Evolutionary conservation across 345 rosid species (phyloP).

Genomic region (Brassica cretica): DNA sequence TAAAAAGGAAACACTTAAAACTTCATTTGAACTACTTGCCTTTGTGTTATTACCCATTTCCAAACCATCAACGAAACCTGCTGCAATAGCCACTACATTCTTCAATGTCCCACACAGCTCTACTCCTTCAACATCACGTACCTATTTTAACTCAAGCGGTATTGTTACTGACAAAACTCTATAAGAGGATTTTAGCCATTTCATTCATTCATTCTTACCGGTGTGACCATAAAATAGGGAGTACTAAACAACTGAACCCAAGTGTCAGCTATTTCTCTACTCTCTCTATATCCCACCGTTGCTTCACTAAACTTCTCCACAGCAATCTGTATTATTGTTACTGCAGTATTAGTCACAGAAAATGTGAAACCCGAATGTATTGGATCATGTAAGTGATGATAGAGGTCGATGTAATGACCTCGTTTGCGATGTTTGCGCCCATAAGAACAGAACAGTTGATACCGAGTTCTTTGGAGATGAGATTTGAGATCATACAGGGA

Average conservation of each 20-base stretch:
- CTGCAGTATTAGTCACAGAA: not conserved
- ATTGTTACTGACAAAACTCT: conserved; percentile 11
- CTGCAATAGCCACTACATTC: conserved; percentile 92
- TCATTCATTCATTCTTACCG: conserved; percentile 50
- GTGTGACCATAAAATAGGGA: conserved; percentile 78
- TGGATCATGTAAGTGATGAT: not conserved
- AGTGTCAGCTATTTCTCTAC: conserved; percentile 64
- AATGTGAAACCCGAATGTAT: not conserved
- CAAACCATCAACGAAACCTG: conserved; percentile 94
- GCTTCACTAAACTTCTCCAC: conserved; percentile 93
- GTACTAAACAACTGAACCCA: conserved; percentile 91
- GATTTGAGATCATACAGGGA: conserved; percentile 86
- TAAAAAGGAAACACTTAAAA: not conserved
- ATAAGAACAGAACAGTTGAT: conserved; percentile 81
- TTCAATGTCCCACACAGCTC: conserved; percentile 95
- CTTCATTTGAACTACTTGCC: conserved; percentile 39
- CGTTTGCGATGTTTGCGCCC: conserved; percentile 97
- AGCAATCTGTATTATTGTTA: conserved; percentile 59
- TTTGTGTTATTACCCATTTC: conserved; percentile 97
- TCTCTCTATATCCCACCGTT: conserved; percentile 78
- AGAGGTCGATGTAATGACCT: conserved; percentile 43
- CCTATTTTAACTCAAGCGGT: conserved; percentile 36
- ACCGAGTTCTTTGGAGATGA: conserved; percentile 72
- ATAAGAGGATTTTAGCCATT: too few relatives aligned
- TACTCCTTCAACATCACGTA: conserved; percentile 92